phyloP scores from a whole-genome alignment of 352 stramenopile genomes.

The Blastocystis sp. region DNA sequence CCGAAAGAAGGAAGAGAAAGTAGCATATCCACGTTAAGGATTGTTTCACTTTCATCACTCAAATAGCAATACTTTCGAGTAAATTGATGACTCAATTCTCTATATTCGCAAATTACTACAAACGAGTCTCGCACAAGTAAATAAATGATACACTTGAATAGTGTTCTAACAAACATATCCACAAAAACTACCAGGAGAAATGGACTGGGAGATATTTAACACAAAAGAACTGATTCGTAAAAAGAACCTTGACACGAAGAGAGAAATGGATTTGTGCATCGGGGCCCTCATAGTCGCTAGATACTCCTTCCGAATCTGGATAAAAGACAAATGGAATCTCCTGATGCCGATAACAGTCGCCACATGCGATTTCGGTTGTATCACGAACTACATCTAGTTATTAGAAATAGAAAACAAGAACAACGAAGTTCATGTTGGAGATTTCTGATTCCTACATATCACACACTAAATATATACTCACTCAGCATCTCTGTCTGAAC shows the following conservation, averaged over 20 bases:
- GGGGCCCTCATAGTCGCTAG: not conserved
- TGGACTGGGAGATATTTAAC: constrained; percentile 50
- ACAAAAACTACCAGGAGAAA: constrained; percentile 29
- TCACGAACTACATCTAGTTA: constrained; percentile 13
- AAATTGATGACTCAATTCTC: not conserved
- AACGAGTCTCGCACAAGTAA: not conserved
- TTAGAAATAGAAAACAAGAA: not conserved
- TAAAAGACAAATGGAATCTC: constrained; percentile 52
- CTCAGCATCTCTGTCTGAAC: constrained; percentile 12
- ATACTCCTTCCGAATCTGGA: not conserved
- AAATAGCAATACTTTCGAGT: not conserved
- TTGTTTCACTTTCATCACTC: not conserved
- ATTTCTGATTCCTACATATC: not conserved
- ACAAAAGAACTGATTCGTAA: constrained; percentile 45
- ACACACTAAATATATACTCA: not conserved
- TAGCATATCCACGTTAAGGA: not conserved
- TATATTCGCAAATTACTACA: not conserved
- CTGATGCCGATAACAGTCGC: constrained; percentile 29
- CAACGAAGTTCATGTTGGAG: not conserved
- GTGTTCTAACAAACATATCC: constrained; percentile 7
- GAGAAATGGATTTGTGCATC: constrained; percentile 8
- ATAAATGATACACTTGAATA: not conserved
- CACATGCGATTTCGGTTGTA: constrained; percentile 42
- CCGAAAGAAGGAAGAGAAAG: not conserved
- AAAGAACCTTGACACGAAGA: constrained; percentile 16